These are phyloP conservation scores for Lactarius quietus DNA, from an alignment of 768 basidiomycete species.

Conservation along the genomic window DNA sequence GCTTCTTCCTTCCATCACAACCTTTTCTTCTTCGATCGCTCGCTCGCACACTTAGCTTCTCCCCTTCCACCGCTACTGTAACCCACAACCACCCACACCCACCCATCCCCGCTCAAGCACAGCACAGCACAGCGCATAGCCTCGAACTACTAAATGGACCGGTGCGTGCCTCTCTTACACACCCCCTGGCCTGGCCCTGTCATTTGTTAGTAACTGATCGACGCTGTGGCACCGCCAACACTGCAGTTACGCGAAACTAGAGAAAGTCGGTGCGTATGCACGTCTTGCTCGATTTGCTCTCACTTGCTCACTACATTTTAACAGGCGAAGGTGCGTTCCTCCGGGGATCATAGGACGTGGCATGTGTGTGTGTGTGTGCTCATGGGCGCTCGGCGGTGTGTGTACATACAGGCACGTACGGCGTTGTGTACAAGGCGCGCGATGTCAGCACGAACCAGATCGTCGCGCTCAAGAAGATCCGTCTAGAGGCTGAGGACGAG, in stretches of 20 bases:
- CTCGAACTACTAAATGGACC: conserved; percentile 15
- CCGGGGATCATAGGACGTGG: background rate
- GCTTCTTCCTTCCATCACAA: background rate
- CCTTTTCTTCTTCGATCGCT: background rate
- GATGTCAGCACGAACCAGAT: conserved; percentile 75
- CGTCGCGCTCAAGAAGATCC: conserved; percentile 98
- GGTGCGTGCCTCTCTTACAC: conserved; percentile 13
- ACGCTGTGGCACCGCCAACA: background rate
- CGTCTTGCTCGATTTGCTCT: background rate
- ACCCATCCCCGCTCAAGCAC: background rate
- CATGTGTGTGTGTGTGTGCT: background rate
- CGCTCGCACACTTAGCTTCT: background rate
- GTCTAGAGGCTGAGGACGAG: conserved; percentile 97
- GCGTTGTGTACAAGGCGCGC: conserved; percentile 96
- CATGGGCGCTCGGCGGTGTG: background rate
- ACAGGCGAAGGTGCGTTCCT: conserved; percentile 48
- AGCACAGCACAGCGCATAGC: background rate
- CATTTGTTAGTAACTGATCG: no score
- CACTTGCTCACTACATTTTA: background rate
- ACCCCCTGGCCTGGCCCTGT: no score
- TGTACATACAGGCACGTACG: conserved; percentile 76
- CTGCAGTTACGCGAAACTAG: conserved; percentile 88
- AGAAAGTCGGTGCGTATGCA: conserved; percentile 87
- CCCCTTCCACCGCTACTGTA: background rate
- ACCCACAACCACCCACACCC: background rate